Conservation (phyloP, 2,329 filamentous ascomycete species). For the Ophiostoma himal-ulmi region DNA sequence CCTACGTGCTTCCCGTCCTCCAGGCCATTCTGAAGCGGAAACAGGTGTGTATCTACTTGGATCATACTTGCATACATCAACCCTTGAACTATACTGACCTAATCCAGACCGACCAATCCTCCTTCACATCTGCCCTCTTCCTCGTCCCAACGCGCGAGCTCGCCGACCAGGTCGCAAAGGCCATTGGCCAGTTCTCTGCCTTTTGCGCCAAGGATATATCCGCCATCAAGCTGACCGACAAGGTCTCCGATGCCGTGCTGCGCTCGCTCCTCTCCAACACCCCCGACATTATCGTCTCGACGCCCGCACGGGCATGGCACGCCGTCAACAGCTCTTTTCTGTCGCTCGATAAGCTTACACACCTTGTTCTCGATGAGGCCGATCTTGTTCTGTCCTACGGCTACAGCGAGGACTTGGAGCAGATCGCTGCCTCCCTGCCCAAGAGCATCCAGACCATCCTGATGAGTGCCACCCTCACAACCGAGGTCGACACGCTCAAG, state of each 20-base stretch:
- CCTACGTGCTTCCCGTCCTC: constrained; percentile 84
- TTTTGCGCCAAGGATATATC: constrained; percentile 83
- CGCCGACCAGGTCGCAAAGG: constrained; percentile 80
- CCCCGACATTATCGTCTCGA: constrained; percentile 86
- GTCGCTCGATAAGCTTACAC: constrained; percentile 62
- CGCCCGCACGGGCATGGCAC: constrained; percentile 74
- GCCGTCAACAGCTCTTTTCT: constrained; percentile 70
- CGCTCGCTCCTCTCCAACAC: constrained; percentile 76
- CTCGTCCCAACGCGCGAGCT: constrained; percentile 93
- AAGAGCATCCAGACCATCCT: constrained; percentile 84
- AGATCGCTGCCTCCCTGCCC: constrained; percentile 69
- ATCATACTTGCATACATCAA: background rate
- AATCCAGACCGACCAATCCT: constrained; percentile 43
- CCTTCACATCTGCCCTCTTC: constrained; percentile 68
- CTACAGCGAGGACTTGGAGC: constrained; percentile 83
- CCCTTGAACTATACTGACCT: background rate
- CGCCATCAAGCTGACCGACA: constrained; percentile 80
- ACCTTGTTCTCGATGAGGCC: constrained; percentile 88
- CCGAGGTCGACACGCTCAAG: constrained; percentile 78
- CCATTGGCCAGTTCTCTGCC: constrained; percentile 66
- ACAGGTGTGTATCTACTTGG: constrained; percentile 28
- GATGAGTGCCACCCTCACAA: constrained; percentile 85
- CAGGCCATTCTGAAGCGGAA: constrained; percentile 78
- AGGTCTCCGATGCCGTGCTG: constrained; percentile 83
- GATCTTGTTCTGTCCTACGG: constrained; percentile 91